Evolutionary conservation across 2,329 filamentous ascomycete genomes (phyloP), one percentile per base, ranked within the genome.

Genomic region (Colletotrichum brevisporum): DNA sequence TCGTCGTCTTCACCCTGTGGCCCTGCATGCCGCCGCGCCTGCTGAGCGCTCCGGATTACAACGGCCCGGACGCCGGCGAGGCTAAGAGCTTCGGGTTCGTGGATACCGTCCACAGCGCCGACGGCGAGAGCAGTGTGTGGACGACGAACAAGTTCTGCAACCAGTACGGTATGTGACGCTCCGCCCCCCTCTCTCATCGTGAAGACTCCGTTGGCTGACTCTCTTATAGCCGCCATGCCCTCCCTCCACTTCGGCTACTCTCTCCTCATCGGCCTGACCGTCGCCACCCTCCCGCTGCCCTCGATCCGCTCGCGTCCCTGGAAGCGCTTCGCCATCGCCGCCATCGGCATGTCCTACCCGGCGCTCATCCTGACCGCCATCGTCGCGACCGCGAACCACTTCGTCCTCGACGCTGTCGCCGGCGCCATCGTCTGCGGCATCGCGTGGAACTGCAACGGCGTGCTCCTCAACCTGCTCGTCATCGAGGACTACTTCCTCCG

Each of bases 211-310:
- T 4, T 16, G 1, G 26, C 65, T 76, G 53, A 76, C 64, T 26
- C 9, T 27, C 12, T 9, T 8, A 2, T 53, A 90, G 89, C 90
- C 63, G 91, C 91, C 8, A 94, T 94, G 91, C 91, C 91, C 1
- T 92, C 89, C 0, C 84, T 94, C 16, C 91, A 94, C 77, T 94
- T 94, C 75, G 91, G 91, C 3, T 94, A 94, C 80, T 91, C 90
- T 4, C 86, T 94, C 36, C 86, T 94, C 74, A 90, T 94, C 75
- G 91, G 91, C 8, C 79, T 93, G 13, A 93, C 91, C 4, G 85
- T 93, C 66, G 87, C 88, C 73, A 89, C 88, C 1, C 86, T 93
- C 54, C 91, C 91, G 1, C 81, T 93, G 1, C 80, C 85, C 10
- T 83, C 86, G 26, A 81, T 86, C 24, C 86, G 89, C 62, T 78